These are phyloP conservation scores for Aurinia saxatilis DNA, from an alignment of 345 rosid genomes.

Conservation along the genomic window DNA sequence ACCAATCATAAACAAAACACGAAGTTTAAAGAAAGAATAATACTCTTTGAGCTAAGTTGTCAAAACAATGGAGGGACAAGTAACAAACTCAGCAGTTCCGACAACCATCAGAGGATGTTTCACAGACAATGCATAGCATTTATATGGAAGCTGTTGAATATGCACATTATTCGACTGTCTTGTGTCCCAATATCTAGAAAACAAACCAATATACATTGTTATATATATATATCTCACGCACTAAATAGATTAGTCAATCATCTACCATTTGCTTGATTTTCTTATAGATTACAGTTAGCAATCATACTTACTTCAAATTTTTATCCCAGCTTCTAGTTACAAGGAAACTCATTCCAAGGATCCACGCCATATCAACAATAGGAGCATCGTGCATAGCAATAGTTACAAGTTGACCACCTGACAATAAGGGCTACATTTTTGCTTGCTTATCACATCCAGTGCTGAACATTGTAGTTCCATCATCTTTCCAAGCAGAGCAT, in stretches of 20 bases:
- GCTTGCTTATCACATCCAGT: slow-evolving; percentile 99
- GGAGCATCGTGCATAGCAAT: slow-evolving; percentile 96
- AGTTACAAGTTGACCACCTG: slow-evolving; percentile 84
- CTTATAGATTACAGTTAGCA: not conserved
- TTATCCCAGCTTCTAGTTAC: slow-evolving; percentile 95
- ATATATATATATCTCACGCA: not conserved
- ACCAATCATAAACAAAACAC: too few species aligned
- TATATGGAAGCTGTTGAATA: slow-evolving; percentile 91
- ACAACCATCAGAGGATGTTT: slow-evolving; percentile 94
- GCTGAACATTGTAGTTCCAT: slow-evolving; percentile 85
- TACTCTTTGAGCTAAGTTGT: too few species aligned
- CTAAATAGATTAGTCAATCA: not conserved
- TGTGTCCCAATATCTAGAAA: slow-evolving; percentile 80
- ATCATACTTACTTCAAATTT: slow-evolving; percentile 54
- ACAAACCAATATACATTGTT: too few species aligned
- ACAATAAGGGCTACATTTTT: slow-evolving; percentile 90
- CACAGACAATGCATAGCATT: slow-evolving; percentile 79
- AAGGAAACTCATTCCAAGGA: slow-evolving; percentile 81
- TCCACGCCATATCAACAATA: slow-evolving; percentile 77
- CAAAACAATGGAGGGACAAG: too few species aligned
- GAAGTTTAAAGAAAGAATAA: too few species aligned
- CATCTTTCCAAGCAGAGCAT: slow-evolving; percentile 98
- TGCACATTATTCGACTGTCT: slow-evolving; percentile 86
- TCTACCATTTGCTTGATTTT: not conserved
- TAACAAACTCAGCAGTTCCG: slow-evolving; percentile 98